Base-by-base conservation (phyloP, 345 rosid species). In the Noccaea bulbosa region DNA sequence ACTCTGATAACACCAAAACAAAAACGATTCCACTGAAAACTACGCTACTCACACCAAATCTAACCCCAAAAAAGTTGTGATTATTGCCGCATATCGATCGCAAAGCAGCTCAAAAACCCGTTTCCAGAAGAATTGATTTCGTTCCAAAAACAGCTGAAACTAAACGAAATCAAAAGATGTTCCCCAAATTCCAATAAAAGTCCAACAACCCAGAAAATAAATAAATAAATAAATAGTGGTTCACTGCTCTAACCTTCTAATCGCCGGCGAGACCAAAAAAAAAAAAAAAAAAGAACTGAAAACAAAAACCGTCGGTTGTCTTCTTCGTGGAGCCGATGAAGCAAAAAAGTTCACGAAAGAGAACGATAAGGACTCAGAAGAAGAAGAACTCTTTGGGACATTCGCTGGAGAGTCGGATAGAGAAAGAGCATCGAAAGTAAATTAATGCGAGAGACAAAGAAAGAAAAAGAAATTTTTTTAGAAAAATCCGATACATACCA, bases 351-450 rank as follows among this genome's bases (percentile, higher is more conserved):
- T 24, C 3, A 63, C 11, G 7, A 61, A 39, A 51, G 70, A 66
- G 70, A 35, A 27, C 47, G 73, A 74, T 34, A 49, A 59, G 49
- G 77, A 73, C 67, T 73, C 27, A 11, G 17, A 27, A 27, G 30
- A 27, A 27, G 30, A 27, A 27, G 30, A 52, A 64, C 35, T 64
- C 50, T 46, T 7, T 56, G 71, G 43, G 61, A 60, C 61, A 74
- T 47, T 66, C 54, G 76, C 39, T 35, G 62, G 5, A 71, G 57
- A 56, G 46, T 35, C 53, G 66, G 44, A 68, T 11, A 68, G 54
- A 68, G 72, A 61, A 37, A 49, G 55, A 46, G 49, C 51, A 65
- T 55, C 37, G 35, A 46, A 41, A 10, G 11, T 14, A 56, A 47
- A 50, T 48, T 2, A 32, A 73, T 72, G 77, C 50, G 30, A 73